Evolutionary conservation across 352 stramenopile species (phyloP), one percentile per base, ranked within the genome.

Genomic region (Globisporangium heterothallicum): DNA sequence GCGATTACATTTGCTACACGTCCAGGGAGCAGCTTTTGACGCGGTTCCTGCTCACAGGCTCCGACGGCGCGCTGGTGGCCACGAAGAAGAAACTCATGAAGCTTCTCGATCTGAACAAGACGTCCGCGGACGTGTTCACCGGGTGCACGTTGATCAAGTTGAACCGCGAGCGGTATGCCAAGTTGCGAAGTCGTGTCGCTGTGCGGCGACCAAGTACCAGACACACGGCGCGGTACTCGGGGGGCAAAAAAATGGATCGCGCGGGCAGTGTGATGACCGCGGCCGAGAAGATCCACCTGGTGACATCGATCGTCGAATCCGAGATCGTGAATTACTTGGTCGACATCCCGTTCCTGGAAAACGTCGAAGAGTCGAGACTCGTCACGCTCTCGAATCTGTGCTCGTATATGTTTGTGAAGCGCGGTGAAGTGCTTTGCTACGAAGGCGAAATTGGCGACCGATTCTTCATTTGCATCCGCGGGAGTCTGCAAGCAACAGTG

Each of bases 391-490:
- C 73, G 12, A 84, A 86, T 22, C 68, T 89, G 43, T 89, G 74
- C 56, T 78, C 78, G 51, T 86, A 86, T 47, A 41, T 73, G 34
- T 82, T 79, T 22, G 70, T 86, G n/a, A 61, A 49, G 2, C 67
- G 68, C 40, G 78, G 69, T 1, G 59, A 86, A 18, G 53, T 68
- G 27, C 53, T 89, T 0, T 88, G 73, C 19, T 48, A 70, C 10
- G 74, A 85, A 63, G 74, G 70, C 2, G 78, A 86, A 50, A 60
- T 79, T 25, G 78, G 73, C 19, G 71, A 89, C 29, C 54, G 63
- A 3, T 89, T 89, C 51, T 89, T 82, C 62, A 78, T 89, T 41
- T 89, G 74, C 47, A 78, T 89, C 36, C 70, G 72, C 38, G 78
- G 78, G 0, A 60, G 58, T 13, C 52, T 87, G 5, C 67, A 85